These are phyloP conservation scores for Diplotaxis tenuifolia DNA, from an alignment of 345 rosid genomes.

Conservation along the genomic window DNA sequence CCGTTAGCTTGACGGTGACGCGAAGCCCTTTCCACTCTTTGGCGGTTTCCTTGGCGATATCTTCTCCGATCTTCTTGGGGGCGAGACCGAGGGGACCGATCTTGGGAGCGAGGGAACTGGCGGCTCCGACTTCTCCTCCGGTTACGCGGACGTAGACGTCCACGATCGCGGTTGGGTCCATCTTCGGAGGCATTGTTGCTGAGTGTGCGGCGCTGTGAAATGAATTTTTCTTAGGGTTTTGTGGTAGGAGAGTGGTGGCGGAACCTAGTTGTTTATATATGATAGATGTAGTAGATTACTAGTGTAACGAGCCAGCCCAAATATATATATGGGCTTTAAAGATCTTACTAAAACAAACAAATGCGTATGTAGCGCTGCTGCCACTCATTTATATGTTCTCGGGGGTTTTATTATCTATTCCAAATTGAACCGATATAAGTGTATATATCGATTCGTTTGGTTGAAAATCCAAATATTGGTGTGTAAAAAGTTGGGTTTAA, in stretches of 20 bases:
- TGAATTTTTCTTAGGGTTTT: conserved; percentile 23
- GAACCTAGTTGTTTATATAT: conserved; percentile 20
- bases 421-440: too few relatives aligned
- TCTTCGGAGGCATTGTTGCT: conserved; percentile 52
- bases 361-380: too few relatives aligned
- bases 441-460: too few relatives aligned
- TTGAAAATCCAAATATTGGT: too few relatives aligned
- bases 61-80: conserved; percentile 64
- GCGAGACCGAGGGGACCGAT: conserved; percentile 68
- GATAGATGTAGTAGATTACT: not conserved
- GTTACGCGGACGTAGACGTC: conserved; percentile 60
- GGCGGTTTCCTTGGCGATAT: conserved; percentile 59
- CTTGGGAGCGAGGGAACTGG: conserved; percentile 58
- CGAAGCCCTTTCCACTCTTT: conserved; percentile 65
- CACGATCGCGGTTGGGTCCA: conserved; percentile 52
- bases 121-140: conserved; percentile 63
- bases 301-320: not conserved
- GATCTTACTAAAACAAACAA: not conserved
- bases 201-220: conserved; percentile 26
- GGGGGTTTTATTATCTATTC: too few relatives aligned
- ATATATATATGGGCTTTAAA: not conserved
- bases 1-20: conserved; percentile 57
- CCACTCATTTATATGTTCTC: too few relatives aligned
- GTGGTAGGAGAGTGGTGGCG: not conserved
- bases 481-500: too few relatives aligned